These are phyloP conservation scores for Carex cristatella DNA, from an alignment of 176 grass and related monocot species.

Conservation along the genomic window DNA sequence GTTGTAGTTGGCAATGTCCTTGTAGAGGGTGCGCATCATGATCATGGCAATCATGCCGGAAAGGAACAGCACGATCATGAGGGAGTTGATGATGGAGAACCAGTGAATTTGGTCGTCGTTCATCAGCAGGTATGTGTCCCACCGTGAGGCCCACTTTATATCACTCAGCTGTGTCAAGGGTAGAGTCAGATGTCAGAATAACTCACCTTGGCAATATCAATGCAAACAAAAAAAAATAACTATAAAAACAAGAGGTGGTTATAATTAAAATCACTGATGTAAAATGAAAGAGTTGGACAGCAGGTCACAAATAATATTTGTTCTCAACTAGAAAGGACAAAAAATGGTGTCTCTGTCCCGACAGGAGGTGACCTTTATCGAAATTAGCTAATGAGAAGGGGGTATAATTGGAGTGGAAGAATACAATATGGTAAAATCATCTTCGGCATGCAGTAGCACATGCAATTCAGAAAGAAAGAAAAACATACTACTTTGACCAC, in stretches of 20 bases:
- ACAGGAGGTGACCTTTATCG: background rate
- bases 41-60: constrained; percentile 53
- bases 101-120: constrained; percentile 46
- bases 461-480: background rate
- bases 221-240: background rate
- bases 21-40: constrained; percentile 49
- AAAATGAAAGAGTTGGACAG: background rate
- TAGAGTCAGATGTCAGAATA: constrained; percentile 8
- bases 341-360: background rate
- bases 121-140: constrained; percentile 46
- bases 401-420: background rate
- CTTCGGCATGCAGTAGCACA: background rate
- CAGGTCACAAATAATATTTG: too few species aligned
- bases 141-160: constrained; percentile 46
- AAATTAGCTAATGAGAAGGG: background rate
- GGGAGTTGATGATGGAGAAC: constrained; percentile 49
- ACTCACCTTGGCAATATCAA: background rate
- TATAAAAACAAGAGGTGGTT: background rate
- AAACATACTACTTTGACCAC: background rate
- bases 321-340: background rate
- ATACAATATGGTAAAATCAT: background rate
- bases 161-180: constrained; percentile 26
- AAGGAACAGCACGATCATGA: constrained; percentile 49
- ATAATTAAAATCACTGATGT: background rate
- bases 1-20: constrained; percentile 49